Conservation (phyloP, 106 monocot genomes). For the Phalaenopsis aphrodite region DNA sequence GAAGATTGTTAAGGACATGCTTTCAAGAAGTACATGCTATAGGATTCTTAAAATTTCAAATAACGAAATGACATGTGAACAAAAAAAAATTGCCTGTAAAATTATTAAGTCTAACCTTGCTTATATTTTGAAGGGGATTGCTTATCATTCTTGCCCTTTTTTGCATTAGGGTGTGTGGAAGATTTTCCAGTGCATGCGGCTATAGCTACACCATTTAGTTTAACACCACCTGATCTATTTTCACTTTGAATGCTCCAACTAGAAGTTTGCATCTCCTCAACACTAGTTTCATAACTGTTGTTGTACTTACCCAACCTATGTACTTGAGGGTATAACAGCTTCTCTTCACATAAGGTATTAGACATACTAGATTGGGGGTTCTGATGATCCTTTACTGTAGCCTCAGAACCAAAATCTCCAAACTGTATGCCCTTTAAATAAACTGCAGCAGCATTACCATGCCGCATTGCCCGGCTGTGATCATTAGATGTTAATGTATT, state of each 20-base stretch:
- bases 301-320: conserved; percentile 8
- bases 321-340: conserved; percentile 12
- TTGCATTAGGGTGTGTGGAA: conserved; percentile 21
- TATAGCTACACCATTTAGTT: conserved; percentile 27
- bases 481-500: conserved; percentile 3
- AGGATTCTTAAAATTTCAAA: background rate
- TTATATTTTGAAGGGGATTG: conserved; percentile 29
- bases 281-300: conserved; percentile 9
- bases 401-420: conserved; percentile 52
- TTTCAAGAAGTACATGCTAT: conserved; percentile 5
- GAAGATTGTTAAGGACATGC: background rate
- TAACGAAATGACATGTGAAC: background rate
- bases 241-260: conserved; percentile 8
- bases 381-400: background rate
- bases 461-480: conserved; percentile 11
- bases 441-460: conserved; percentile 14
- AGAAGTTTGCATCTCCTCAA: conserved; percentile 5
- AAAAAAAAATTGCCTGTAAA: conserved; percentile 2
- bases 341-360: conserved; percentile 8
- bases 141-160: conserved; percentile 35
- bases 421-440: conserved; percentile 42
- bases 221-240: conserved; percentile 10
- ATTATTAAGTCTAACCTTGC: conserved; percentile 29
- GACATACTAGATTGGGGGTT: conserved; percentile 4
- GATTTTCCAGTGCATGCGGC: conserved; percentile 12